Base-by-base conservation (phyloP, 2,329 filamentous ascomycete genomes). In the Apiospora saccharicola region DNA sequence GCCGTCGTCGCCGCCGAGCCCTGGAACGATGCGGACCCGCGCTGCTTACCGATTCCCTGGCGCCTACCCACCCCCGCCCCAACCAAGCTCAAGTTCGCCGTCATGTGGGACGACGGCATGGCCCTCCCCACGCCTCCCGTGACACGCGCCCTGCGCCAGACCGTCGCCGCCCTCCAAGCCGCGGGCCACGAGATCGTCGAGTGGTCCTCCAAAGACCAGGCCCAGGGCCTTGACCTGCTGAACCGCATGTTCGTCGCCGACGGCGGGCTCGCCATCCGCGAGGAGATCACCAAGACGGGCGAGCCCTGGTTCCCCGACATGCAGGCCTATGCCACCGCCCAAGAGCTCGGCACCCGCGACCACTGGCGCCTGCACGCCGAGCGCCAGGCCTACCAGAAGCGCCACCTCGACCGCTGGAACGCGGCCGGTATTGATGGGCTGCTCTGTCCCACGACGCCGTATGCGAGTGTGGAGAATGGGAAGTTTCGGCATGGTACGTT, bases 61-160 rank as follows among this genome's bases (percentile, higher is more conserved):
- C 80, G 86, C 8, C 47, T 75, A 1, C 78, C 79, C 0, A 71
- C 3, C 22, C 57, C 3, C 30, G 19, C 3, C 14, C 83, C 3
- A 80, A 83, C 0, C 30, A 86, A 80, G 70, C 79, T 93, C 34
- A 87, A 83, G 61, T 83, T 94, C 70, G 91, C 84, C 5, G 87
- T 93, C 44, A 84, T 93, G 80, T 90, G 88, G 86, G 83, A 91
- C 79, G 92, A 94, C 78, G 89, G 87, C 13, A 84, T 90, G 69
- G 91, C 92, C 5, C 84, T 81, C 7, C 92, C 92, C 0, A 92
- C 93, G 70, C 91, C 92, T 3, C 92, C 92, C 0, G 85, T 93
- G 3, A 81, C 84, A 0, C 85, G 90, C 7, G 91, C 89, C 0
- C 79, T 93, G 13, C 79, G 81, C 3, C 79, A 83, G 7, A 81